Evolutionary conservation across 208 protist species (phyloP), one percentile per base, ranked within the genome.

Genomic region (Wallacemonas rigidus): DNA sequence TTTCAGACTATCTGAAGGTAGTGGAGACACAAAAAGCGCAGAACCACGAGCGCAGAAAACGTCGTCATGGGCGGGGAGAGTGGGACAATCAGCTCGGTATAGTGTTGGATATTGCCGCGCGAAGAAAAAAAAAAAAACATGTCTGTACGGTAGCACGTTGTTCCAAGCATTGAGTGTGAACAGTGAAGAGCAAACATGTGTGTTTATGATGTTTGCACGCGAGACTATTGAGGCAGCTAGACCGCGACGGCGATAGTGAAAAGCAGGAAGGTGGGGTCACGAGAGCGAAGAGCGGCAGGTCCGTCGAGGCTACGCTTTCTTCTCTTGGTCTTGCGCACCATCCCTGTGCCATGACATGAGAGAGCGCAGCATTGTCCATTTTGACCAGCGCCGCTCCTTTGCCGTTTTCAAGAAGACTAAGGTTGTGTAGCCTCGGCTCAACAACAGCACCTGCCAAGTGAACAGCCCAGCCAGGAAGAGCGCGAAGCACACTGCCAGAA

Each of bases 401-500:
- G 73, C 60, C 4, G 50, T 47, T 26, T 77, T 76, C 69, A 84
- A 43, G 14, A 88, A 77, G 9, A 63, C 62, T 11, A 72, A 51
- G 8, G 83, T 88, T 3, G 83, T 82, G 69, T 71, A 76, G 1
- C 77, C 77, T 17, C 73, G 55, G 7, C 57, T 17, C 51, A 64
- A 48, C 40, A 86, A 40, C 41, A 82, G 40, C 38, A 73, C 5
- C 17, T 89, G 82, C 58, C 88, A 85, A 3, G 62, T 14, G 40
- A 86, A 67, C 43, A 90, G 61, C 36, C 39, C 76, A 17, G 58
- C 38, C 14, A 82, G 65, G 36, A 80, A 75, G 4, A 45, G 9
- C 44, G 78, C 60, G 69, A 85, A 77, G 58, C 58, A 50, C 4
- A 81, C 41, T 15, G 81, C 81, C 57, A 92, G 48, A 9, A 88